These are phyloP conservation scores for Xylariaceae sp. DNA, from an alignment of 2,329 filamentous ascomycete genomes.

Conservation along the genomic window DNA sequence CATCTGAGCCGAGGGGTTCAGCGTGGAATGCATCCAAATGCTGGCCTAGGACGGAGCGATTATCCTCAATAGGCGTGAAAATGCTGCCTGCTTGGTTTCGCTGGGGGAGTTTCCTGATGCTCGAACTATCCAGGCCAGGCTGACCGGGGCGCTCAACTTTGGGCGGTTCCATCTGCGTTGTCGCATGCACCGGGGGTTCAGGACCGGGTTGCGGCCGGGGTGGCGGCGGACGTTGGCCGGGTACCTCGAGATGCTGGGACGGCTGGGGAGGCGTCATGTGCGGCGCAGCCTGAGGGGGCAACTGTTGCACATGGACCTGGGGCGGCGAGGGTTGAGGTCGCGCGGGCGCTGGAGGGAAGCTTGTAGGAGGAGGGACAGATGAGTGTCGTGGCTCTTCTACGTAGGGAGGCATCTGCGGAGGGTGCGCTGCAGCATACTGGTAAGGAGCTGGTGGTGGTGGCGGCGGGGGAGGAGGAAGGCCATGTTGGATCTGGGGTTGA, in stretches of 20 bases:
- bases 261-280: conserved; percentile 53
- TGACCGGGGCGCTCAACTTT: conserved; percentile 46
- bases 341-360: conserved; percentile 48
- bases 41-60: conserved; percentile 79
- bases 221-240: conserved; percentile 31
- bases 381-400: conserved; percentile 72
- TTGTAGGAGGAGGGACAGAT: conserved; percentile 68
- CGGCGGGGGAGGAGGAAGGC: conserved; percentile 27
- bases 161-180: conserved; percentile 46
- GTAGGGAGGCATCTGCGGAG: conserved; percentile 61
- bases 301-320: conserved; percentile 51
- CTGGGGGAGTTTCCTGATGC: conserved; percentile 62
- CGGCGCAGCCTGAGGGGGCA: conserved; percentile 44
- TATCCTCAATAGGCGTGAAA: conserved; percentile 95
- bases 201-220: conserved; percentile 22
- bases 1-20: conserved; percentile 43
- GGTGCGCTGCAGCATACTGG: conserved; percentile 36
- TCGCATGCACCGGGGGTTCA: conserved; percentile 37
- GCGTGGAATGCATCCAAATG: conserved; percentile 68
- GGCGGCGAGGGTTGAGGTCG: conserved; percentile 57
- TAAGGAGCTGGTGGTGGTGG: conserved; percentile 30
- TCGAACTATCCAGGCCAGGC: conserved; percentile 47
- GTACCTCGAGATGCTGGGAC: conserved; percentile 39
- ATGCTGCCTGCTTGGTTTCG: conserved; percentile 80
- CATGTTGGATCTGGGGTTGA: conserved; percentile 40